Conservation (phyloP, 192 early-diverging fungal species). For the Coemansia sp. region DNA sequence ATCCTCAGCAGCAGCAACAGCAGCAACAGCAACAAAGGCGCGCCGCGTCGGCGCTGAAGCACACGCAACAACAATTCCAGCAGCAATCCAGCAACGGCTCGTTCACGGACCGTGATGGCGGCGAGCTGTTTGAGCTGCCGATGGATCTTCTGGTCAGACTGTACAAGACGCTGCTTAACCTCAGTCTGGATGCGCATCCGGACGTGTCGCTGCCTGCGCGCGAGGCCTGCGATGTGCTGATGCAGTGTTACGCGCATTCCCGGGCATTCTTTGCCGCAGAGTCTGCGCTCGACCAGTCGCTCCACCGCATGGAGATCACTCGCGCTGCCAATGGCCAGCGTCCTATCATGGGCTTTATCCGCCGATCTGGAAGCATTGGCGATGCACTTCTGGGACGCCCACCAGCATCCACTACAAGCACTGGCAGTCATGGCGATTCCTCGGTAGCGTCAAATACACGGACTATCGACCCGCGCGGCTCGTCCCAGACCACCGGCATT, state of each 20-base stretch:
- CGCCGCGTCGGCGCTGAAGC: background rate
- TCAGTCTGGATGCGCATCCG: conserved; percentile 80
- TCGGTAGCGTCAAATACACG: conserved; percentile 6
- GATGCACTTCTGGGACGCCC: conserved; percentile 39
- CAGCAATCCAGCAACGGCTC: background rate
- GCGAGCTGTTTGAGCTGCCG: conserved; percentile 28
- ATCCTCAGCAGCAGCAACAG: conserved; percentile 4
- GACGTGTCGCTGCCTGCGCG: conserved; percentile 72
- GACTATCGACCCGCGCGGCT: background rate
- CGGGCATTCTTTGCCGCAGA: conserved; percentile 32
- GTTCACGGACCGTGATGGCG: conserved; percentile 8
- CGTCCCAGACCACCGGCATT: background rate
- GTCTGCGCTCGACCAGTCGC: conserved; percentile 39
- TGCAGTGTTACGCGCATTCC: conserved; percentile 55
- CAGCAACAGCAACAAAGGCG: background rate
- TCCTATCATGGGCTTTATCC: conserved; percentile 31
- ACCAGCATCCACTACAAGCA: background rate
- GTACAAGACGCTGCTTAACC: conserved; percentile 80
- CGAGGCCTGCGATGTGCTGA: conserved; percentile 68
- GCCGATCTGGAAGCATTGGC: conserved; percentile 21
- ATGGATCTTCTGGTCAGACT: conserved; percentile 57
- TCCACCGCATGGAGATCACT: conserved; percentile 41
- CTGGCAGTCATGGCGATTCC: background rate
- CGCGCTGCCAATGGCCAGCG: conserved; percentile 31
- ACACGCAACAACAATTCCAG: background rate